These are phyloP conservation scores for Xanthoparmelia taractica DNA, from an alignment of 495 filamentous ascomycete genomes.

Conservation along the genomic window DNA sequence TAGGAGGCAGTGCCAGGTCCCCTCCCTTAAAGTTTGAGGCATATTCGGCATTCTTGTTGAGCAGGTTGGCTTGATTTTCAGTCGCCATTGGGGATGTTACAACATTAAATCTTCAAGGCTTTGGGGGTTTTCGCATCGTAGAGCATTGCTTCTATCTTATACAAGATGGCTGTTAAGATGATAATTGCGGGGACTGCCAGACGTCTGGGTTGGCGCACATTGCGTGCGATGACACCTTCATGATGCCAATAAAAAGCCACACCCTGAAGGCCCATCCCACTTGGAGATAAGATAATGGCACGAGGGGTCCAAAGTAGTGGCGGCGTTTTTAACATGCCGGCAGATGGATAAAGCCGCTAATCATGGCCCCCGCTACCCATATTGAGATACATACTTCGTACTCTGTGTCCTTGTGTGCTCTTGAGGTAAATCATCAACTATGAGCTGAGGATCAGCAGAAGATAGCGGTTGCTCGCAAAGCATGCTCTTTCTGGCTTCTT, in stretches of 20 bases:
- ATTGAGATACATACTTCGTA: no score
- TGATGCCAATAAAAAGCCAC: neutral
- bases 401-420: no score
- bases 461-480: neutral
- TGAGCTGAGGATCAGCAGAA: neutral
- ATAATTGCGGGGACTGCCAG: neutral
- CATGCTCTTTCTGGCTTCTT: no score
- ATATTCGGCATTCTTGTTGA: constrained; percentile 53
- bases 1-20: constrained; percentile 60
- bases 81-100: constrained; percentile 29
- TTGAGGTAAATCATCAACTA: no score
- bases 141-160: neutral
- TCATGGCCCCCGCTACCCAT: no score
- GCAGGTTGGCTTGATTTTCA: constrained; percentile 47
- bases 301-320: neutral
- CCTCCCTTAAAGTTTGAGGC: constrained; percentile 55
- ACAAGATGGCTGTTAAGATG: neutral
- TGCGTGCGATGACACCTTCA: constrained; percentile 4
- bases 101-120: neutral
- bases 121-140: neutral
- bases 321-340: neutral
- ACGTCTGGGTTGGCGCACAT: neutral
- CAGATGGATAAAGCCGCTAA: no score
- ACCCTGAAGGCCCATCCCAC: neutral
- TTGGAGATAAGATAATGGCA: constrained; percentile 1